A percentile compares a stretch with the other conserved stretches of the same genome.
Conservation (phyloP, 768 basidiomycete species). For the Agaricus bisporus region DNA sequence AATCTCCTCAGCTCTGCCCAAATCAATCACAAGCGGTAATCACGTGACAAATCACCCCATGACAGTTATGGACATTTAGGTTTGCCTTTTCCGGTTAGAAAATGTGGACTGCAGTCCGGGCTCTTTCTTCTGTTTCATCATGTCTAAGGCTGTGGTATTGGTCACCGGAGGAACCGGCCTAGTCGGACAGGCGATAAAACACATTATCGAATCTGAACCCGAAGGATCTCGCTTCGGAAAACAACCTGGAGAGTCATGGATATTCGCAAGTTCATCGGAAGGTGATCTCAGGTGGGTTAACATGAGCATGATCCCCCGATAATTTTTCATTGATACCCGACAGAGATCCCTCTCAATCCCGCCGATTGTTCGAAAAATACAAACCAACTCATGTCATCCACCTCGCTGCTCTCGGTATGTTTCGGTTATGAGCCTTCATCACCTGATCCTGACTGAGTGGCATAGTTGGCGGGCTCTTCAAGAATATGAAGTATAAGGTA, state of each 20-base stretch:
- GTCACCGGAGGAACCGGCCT: conserved; percentile 85
- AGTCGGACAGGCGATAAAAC: conserved; percentile 79
- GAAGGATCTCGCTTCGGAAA: conserved; percentile 77
- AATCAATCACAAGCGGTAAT: not conserved
- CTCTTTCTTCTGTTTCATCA: conserved; percentile 12
- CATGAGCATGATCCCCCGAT: not conserved
- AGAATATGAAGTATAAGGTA: conserved; percentile 93
- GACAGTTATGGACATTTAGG: not conserved
- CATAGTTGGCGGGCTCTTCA: conserved; percentile 89
- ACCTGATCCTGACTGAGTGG: conserved; percentile 2
- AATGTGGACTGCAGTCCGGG: not conserved
- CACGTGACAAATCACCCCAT: conserved; percentile 1
- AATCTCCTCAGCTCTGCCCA: not conserved
- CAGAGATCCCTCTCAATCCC: conserved; percentile 68
- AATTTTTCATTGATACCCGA: not conserved
- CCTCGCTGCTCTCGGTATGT: conserved; percentile 85
- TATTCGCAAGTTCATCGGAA: conserved; percentile 74
- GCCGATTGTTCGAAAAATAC: conserved; percentile 79
- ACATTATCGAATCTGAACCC: conserved; percentile 74
- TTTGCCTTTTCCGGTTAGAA: not conserved
- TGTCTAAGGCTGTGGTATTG: conserved; percentile 48
- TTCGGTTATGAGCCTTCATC: not conserved
- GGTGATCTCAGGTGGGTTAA: conserved; percentile 70
- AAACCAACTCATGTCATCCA: conserved; percentile 96
- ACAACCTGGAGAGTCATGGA: conserved; percentile 72